Base-by-base conservation (phyloP, 2,329 filamentous ascomycete species). In the Penicillium olsonii region DNA sequence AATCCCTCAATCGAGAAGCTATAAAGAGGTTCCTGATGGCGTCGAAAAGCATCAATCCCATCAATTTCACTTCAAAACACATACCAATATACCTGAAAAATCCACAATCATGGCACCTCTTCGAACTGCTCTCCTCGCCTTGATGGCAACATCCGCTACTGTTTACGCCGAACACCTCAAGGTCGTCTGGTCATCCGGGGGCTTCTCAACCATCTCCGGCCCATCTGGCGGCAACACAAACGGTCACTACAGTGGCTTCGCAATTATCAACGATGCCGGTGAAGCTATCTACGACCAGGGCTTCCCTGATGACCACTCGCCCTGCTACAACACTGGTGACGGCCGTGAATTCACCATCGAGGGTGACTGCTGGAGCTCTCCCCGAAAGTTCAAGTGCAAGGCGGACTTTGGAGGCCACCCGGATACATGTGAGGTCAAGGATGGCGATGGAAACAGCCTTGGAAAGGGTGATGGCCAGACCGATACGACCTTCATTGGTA, bases 331-430 rank as follows among this genome's bases (percentile, higher is more conserved):
- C 42, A 54, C 45, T 8, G 48, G 34, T 7, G 48, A 44, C 7
- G 51, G 51, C 42, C 53, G 51, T 20, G 45, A 47, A 14, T 56
- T 54, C 19, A 56, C 51, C 11, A 54, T 62, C 5, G 51, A 56
- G 42, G 51, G 51, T 8, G 53, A 54, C 20, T 56, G 51, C 39
- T 56, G 53, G 53, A 38, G 29, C 14, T 42, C 42, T 12, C 45
- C 51, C 10, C 53, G 48, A 38, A 54, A 37, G n/a, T 54, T 56
- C 37, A 39, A 51, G 33, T 54, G 51, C 45, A 37, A 41, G 39
- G n/a, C 51, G 9, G 51, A 56, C 18, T 56, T 56, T 4, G 53
- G 1, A 5, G 53, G 53, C 2, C 51, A 52, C 26, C 51, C 53
- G 46, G 45, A 52, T 5, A 49, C 37, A 24, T 56, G 53, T 22